Evolutionary conservation across 768 basidiomycete genomes (phyloP).

Genomic region (Hypsizygus marmoreus): DNA sequence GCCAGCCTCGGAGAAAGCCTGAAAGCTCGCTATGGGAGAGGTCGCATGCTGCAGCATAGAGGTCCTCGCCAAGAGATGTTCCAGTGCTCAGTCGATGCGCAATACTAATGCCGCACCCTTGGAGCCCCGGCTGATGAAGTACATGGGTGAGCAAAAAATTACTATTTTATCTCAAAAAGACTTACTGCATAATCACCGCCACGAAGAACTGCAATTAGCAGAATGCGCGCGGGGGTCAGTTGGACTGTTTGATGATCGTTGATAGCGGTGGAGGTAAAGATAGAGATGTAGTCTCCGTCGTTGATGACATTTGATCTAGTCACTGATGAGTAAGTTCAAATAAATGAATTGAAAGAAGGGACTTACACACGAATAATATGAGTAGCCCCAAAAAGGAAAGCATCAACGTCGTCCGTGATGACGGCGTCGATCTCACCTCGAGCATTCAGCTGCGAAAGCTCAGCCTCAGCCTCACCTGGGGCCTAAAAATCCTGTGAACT

Average conservation of each 20-base stretch:
- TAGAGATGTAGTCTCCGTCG: slow-evolving; percentile 44
- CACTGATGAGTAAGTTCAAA: slow-evolving; percentile 33
- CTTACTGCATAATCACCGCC: slow-evolving; percentile 36
- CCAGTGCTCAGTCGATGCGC: slow-evolving; percentile 56
- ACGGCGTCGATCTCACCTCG: slow-evolving; percentile 44
- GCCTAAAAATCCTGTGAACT: slow-evolving; percentile 27
- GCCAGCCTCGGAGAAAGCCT: slow-evolving; percentile 11
- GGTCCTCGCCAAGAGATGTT: slow-evolving; percentile 56
- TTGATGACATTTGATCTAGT: slow-evolving; percentile 44
- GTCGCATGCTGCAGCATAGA: slow-evolving; percentile 39
- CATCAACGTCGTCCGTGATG: slow-evolving; percentile 50
- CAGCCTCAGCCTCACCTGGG: slow-evolving; percentile 51
- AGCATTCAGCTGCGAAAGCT: slow-evolving; percentile 44
- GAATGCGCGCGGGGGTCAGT: slow-evolving; percentile 28
- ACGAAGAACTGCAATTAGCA: slow-evolving; percentile 33
- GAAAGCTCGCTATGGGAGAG: background rate
- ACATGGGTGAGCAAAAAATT: background rate
- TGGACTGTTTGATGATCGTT: slow-evolving; percentile 19
- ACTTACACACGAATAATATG: slow-evolving; percentile 43
- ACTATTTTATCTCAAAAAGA: slow-evolving; percentile 12
- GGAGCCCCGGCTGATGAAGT: slow-evolving; percentile 17
- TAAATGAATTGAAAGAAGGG: background rate
- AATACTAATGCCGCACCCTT: slow-evolving; percentile 50
- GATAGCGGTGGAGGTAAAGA: slow-evolving; percentile 20
- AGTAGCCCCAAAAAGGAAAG: slow-evolving; percentile 47